These are phyloP conservation scores for Clonostachys rhizophaga DNA, from an alignment of 2,329 filamentous ascomycete species.

Conservation along the genomic window DNA sequence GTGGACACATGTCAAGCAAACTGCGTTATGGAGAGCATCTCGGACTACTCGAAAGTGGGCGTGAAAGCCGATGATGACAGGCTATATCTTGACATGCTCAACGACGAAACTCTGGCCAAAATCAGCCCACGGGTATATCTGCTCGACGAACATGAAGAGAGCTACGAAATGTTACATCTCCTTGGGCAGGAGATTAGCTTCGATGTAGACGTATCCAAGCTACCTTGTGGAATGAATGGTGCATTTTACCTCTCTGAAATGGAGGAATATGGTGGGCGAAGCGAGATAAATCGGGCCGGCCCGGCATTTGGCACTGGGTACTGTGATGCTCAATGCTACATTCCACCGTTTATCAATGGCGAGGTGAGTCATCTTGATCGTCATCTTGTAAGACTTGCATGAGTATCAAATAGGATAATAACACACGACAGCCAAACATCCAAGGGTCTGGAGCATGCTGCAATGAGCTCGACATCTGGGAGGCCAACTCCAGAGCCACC, in stretches of 20 bases:
- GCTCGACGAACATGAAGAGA: slow-evolving; percentile 43
- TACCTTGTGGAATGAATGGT: slow-evolving; percentile 65
- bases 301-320: slow-evolving; percentile 60
- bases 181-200: slow-evolving; percentile 60
- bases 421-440: slow-evolving; percentile 25
- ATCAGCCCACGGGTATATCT: slow-evolving; percentile 50
- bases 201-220: slow-evolving; percentile 59
- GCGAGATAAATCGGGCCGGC: slow-evolving; percentile 48
- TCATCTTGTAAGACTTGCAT: not conserved
- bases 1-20: slow-evolving; percentile 44
- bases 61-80: slow-evolving; percentile 20
- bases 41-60: slow-evolving; percentile 34
- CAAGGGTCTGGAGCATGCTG: slow-evolving; percentile 41
- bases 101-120: slow-evolving; percentile 11
- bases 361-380: slow-evolving; percentile 22
- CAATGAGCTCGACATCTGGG: slow-evolving; percentile 52
- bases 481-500: slow-evolving; percentile 41
- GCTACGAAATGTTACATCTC: slow-evolving; percentile 57
- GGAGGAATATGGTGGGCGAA: slow-evolving; percentile 55
- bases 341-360: slow-evolving; percentile 44
- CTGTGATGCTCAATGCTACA: slow-evolving; percentile 56
- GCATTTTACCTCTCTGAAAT: slow-evolving; percentile 56
- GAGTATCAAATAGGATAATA: not conserved
- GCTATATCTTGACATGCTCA: slow-evolving; percentile 22
- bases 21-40: slow-evolving; percentile 46